Conservation (phyloP, 139 green algal species). For the Tetraselmis striata region DNA sequence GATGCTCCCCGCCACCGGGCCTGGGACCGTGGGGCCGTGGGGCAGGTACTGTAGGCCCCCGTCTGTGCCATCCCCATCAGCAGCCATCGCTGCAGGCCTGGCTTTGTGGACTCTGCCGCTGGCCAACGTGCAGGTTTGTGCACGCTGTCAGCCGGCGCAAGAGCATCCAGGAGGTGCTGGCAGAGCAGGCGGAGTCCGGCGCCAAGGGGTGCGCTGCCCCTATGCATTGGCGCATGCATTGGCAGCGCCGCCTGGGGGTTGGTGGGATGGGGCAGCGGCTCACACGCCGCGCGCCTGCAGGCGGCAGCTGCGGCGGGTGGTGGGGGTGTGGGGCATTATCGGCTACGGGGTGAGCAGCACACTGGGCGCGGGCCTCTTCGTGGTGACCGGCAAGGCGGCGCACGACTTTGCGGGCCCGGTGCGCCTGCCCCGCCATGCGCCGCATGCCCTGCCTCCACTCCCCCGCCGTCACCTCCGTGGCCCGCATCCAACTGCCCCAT, state of each 20-base stretch:
- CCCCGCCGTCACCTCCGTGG: too few relatives aligned
- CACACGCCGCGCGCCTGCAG: too few relatives aligned
- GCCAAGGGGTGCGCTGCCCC: not conserved
- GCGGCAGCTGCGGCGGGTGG: not conserved
- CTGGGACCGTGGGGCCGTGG: not conserved
- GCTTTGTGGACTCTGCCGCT: too few relatives aligned
- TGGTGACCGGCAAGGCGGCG: conserved; percentile 8
- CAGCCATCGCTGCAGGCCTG: not conserved
- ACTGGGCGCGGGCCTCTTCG: conserved; percentile 12
- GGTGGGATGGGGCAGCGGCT: too few relatives aligned
- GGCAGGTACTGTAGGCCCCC: not conserved
- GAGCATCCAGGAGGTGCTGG: not conserved
- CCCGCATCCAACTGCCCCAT: too few relatives aligned
- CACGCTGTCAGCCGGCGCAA: not conserved
- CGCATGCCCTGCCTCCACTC: too few relatives aligned
- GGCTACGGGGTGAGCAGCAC: conserved; percentile 9
- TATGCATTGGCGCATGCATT: too few relatives aligned
- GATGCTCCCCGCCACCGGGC: too few relatives aligned
- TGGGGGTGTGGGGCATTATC: conserved; percentile 1
- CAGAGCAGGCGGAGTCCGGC: not conserved
- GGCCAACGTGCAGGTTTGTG: not conserved
- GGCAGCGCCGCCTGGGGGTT: too few relatives aligned
- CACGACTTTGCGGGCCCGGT: conserved; percentile 1
- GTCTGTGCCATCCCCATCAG: too few relatives aligned
- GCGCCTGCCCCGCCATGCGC: too few relatives aligned